These are phyloP conservation scores for Fonsecaea nubica DNA, from an alignment of 2,329 filamentous ascomycete genomes.

Conservation along the genomic window DNA sequence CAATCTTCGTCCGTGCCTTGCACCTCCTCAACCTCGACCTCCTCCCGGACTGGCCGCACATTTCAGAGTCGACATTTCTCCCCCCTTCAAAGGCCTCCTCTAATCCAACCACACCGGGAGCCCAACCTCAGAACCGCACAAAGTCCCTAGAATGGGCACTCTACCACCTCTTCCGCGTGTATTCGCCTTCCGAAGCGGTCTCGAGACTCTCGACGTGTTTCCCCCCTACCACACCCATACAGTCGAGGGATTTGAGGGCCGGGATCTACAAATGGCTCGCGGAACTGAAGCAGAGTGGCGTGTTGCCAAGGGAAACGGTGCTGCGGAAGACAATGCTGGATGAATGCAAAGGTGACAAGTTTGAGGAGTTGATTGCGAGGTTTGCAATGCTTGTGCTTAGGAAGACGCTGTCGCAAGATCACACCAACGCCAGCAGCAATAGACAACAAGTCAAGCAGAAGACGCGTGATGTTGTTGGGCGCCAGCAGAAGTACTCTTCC, in stretches of 20 bases:
- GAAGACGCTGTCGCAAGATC: constrained; percentile 50
- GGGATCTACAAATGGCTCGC: constrained; percentile 82
- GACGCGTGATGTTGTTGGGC: background rate
- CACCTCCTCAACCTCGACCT: constrained; percentile 81
- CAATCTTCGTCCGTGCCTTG: constrained; percentile 81
- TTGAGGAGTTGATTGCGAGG: constrained; percentile 82
- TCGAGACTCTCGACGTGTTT: constrained; percentile 91
- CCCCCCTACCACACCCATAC: constrained; percentile 84
- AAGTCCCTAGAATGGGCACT: constrained; percentile 87
- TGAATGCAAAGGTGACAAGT: constrained; percentile 88
- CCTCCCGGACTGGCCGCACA: constrained; percentile 78
- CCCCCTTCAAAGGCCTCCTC: constrained; percentile 1
- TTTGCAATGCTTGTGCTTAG: constrained; percentile 86
- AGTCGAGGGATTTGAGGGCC: constrained; percentile 87
- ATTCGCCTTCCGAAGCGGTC: constrained; percentile 77
- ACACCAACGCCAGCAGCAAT: constrained; percentile 45
- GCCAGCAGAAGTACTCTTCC: background rate
- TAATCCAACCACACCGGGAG: constrained; percentile 41
- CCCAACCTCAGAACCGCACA: constrained; percentile 81
- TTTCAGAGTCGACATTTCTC: constrained; percentile 72
- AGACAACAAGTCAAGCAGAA: constrained; percentile 36
- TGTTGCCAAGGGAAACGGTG: constrained; percentile 77
- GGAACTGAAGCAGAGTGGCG: constrained; percentile 84
- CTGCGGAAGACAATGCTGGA: constrained; percentile 95
- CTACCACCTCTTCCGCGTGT: constrained; percentile 84